Base-by-base conservation (phyloP, 345 rosid species). In the Eucalyptus sp. region DNA sequence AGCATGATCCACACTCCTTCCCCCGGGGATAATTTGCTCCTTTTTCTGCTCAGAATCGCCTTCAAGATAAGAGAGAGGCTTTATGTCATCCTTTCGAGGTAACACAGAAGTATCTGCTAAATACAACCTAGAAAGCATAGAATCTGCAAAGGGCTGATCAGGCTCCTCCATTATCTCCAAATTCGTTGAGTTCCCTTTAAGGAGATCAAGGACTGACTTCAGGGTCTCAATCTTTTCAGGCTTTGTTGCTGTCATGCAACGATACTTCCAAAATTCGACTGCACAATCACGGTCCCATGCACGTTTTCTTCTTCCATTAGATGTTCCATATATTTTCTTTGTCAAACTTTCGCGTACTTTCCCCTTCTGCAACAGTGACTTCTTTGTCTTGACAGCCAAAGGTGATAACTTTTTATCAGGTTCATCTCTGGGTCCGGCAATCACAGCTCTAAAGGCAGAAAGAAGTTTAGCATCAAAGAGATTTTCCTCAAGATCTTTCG, bases 261-360 rank as follows among this genome's bases (percentile, higher is more conserved):
- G 98, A 91, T 98, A 92, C 96, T 97, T 98, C 99, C 99, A 98
- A 92, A 98, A 98, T 90, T 98, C 99, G 86, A 98, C 98, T 89
- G 96, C 99, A 92, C 99, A 98, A 89, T 97, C 99, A 79, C 99
- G 93, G 89, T 94, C 97, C 99, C 99, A 98, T 81, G 96, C 98
- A 89, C 94, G 97, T 92, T 87, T 96, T 89, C 99, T 92, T 92
- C 92, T 95, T 88, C 99, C 99, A 91, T 95, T 98, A 80, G 96
- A 90, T 91, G 94, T 93, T 85, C 94, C 97, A 91, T 98, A 98
- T 76, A 98, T 97, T 92, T 98, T 98, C 93, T 95, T 97, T 1
- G 99, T 98, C 64, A 98, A 94, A 94, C 95, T 96, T 93, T 98
- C 99, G 71, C 99, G 96, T 71, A 97, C 95, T 95, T 97, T 98